Evolutionary conservation across 2,329 filamentous ascomycete genomes (phyloP), one percentile per base, ranked within the genome.

Genomic region (Exophiala aquamarina): DNA sequence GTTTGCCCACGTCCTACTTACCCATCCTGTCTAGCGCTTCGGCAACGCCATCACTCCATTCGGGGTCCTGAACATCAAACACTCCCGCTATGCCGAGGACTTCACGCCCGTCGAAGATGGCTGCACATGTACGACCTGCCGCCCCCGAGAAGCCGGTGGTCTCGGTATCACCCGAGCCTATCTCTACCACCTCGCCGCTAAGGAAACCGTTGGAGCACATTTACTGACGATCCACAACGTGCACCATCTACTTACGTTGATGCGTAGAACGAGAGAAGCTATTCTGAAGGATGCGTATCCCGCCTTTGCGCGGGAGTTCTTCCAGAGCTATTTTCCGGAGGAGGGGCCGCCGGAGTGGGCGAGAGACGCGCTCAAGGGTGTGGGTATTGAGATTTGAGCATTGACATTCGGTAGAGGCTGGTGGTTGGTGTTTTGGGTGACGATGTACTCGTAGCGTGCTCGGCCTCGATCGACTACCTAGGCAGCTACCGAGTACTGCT

Each of bases 201-300:
- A 98, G 70, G 93, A 98, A 74, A 98, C 93, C 1, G 91, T 89
- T 1, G 89, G 92, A 6, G 93, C 94, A 13, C 83, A 86, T 71
- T 62, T 86, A 64, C 39, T 57, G 44, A 95, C 89, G 1, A 89
- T 97, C 63, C 93, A 98, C 68, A 98, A 98, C 63, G 89, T 98
- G 19, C 89, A 90, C 72, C 95, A 95, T 63, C 82, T 95, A 65
- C 75, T 98, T 44, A 79, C 86, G 50, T 72, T 98, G 59, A 96
- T 97, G 90, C 74, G 77, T 15, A 73, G 79, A 50, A 79, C 83
- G 10, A 79, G 92, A 50, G 75, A 87, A 53, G 83, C 93, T 13
- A 89, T 97, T 53, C 71, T 95, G 6, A 85, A 85, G 52, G 90
- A 95, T 63, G 70, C 75, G 41, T 97, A 86, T 65, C 91, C 93